Evolutionary conservation across 1,284 basidiomycete genomes (phyloP), one percentile per base, ranked within the genome.

Genomic region (Cutaneotrichosporon daszewskae): DNA sequence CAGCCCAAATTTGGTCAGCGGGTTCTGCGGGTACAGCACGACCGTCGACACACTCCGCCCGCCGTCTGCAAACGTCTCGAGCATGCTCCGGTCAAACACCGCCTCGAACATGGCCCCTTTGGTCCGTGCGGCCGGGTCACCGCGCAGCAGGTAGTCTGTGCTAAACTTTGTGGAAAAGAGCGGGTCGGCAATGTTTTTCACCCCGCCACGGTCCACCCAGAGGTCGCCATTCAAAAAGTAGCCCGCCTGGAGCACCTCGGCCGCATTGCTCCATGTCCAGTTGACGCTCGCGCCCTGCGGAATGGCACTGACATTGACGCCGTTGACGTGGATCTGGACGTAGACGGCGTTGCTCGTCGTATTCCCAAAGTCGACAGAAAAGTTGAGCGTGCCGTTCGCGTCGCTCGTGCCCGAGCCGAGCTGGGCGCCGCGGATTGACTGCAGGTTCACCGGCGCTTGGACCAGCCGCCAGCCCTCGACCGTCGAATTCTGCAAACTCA

Each of bases 131-230:
- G 28, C 13, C 28, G 28, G 28, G 28, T 35, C 28, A 16, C 26
- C 23, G 27, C 27, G 32, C 6, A 44, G 29, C 5, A 39, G 50
- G 28, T 53, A 49, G 37, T 42, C 40, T 54, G 48, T 59, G 54
- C 47, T 65, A 60, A 65, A 71, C 45, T 66, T 64, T 9, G 62
- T 60, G 41, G 64, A 60, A 17, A 55, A 50, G 43, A 63, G 72
- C 1, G 33, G 32, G 16, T 48, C 50, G 12, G 57, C 58, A n/a
- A 31, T 9, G 28, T 31, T 31, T 6, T 16, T 11, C 14, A 60
- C 57, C 5, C 56, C 51, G 18, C 66, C 56, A 25, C 71, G 56
- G 47, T 72, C 66, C 23, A 71, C 43, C 55, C 54, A 71, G 4
- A 64, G 45, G 12, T 49, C 28, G 14, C 53, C 45, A 4, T 55